Evolutionary conservation across 352 stramenopile genomes (phyloP), one percentile per base, ranked within the genome.

Genomic region (Globisporangium acanthophoron): DNA sequence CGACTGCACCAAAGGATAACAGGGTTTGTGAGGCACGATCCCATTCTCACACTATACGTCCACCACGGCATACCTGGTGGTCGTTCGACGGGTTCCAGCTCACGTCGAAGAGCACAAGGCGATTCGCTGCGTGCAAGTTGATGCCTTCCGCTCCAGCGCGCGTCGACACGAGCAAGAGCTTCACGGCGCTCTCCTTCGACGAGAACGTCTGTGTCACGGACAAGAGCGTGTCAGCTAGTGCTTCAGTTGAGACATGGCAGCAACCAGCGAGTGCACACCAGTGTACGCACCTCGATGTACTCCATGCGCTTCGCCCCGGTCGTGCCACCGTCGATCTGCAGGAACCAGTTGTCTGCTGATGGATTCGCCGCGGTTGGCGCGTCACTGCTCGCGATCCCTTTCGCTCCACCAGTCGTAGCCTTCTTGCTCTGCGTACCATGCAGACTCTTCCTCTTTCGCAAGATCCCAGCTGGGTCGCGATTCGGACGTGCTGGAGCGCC

Each of bases 81-180:
- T 97, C 88, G 43, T 94, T 88, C 3, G 84, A 96, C 35, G 88
- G 88, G 61, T 97, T 97, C 88, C 88, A 97, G 65, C 87, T 95
- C 50, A 94, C 86, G 50, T 97, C 88, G 52, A 96, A 97, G 7
- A 97, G 62, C 39, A 97, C 83, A n/a, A 97, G 76, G 5, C 88
- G 87, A 60, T 95, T 96, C 2, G 78, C 88, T n/a, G 83, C 86
- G 62, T 93, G 79, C 47, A 97, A 56, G 64, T 97, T 97, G 53
- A 97, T 91, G 20, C 89, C 89, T 66, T 94, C 85, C 16, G 81
- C 85, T n/a, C 85, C 85, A 53, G 85, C 85, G 29, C 80, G 78
- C 13, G 85, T 94, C 6, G 85, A 94, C 29, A 94, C 77, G 13
- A 94, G 66, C 29, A 94, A 65, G 15, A 94, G 61, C 56, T 90